Evolutionary conservation across 306 rosid genomes (phyloP).

Genomic region (Crotalaria pallida): DNA sequence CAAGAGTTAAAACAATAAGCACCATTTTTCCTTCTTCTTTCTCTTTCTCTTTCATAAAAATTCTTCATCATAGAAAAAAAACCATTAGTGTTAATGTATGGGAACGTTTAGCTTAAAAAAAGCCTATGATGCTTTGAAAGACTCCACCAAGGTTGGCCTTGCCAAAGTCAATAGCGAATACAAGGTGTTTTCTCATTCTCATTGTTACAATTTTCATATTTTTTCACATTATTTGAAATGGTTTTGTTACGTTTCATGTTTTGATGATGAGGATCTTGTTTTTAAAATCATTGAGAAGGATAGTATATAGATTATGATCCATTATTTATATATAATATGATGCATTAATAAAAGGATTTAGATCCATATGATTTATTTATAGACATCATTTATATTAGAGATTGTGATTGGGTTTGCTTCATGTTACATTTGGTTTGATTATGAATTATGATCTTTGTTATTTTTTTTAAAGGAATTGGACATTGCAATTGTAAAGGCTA

Average conservation of each 20-base stretch:
- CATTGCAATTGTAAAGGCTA: slow-evolving; percentile 87
- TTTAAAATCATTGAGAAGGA: background rate
- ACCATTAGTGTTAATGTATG: slow-evolving; percentile 36
- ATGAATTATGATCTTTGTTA: no score
- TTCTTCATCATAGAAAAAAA: background rate
- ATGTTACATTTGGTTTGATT: no score
- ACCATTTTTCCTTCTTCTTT: slow-evolving; percentile 34
- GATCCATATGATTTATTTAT: no score
- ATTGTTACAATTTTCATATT: background rate
- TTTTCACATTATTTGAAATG: background rate
- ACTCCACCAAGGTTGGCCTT: slow-evolving; percentile 94
- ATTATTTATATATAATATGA: no score
- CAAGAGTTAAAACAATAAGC: slow-evolving; percentile 19
- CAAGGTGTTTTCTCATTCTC: slow-evolving; percentile 53
- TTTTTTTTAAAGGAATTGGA: slow-evolving; percentile 71
- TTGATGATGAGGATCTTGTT: slow-evolving; percentile 4
- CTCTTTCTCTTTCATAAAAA: slow-evolving; percentile 24
- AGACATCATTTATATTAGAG: no score
- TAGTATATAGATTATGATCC: no score
- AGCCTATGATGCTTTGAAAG: slow-evolving; percentile 96
- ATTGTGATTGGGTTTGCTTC: no score
- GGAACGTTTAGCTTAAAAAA: slow-evolving; percentile 89
- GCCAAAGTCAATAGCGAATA: slow-evolving; percentile 96
- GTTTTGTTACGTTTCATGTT: background rate
- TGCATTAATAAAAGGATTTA: no score